Percentiles rank a stretch among this genome's conserved stretches.
Evolutionary conservation across 345 rosid genomes (phyloP).

Genomic region (Barbarea vulgaris): DNA sequence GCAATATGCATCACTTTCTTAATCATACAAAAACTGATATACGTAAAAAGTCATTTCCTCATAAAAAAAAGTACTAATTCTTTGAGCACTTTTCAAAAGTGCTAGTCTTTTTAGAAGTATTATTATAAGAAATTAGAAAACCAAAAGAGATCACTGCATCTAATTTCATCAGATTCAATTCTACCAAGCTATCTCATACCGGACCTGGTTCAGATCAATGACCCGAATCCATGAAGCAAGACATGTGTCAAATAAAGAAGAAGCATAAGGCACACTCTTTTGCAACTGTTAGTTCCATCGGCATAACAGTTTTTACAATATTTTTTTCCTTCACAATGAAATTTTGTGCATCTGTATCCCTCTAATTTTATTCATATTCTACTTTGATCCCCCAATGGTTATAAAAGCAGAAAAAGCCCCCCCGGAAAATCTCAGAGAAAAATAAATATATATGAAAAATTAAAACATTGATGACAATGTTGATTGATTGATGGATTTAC

Average conservation of each 20-base stretch:
- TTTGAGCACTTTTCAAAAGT: neutral
- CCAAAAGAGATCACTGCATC: neutral
- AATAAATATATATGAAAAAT: conserved; percentile 33
- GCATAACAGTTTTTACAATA: conserved; percentile 30
- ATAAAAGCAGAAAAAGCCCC: conserved; percentile 22
- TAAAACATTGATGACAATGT: conserved; percentile 33
- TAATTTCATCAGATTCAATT: neutral
- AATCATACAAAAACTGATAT: neutral
- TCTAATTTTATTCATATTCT: conserved; percentile 35
- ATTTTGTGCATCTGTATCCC: conserved; percentile 23
- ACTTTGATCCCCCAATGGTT: conserved; percentile 28
- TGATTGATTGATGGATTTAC: conserved; percentile 33
- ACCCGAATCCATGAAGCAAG: neutral
- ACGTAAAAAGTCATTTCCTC: neutral
- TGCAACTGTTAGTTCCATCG: conserved; percentile 55
- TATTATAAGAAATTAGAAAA: neutral
- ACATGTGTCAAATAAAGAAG: neutral
- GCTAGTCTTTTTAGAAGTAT: neutral
- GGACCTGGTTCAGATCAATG: neutral
- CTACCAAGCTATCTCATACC: neutral
- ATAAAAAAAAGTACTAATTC: neutral
- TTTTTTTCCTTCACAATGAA: conserved; percentile 16
- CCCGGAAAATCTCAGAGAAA: conserved; percentile 11
- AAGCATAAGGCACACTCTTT: conserved; percentile 16
- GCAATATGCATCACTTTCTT: no score